Evolutionary conservation across 2,329 filamentous ascomycete genomes (phyloP).

Genomic region (Neurospora sp.): DNA sequence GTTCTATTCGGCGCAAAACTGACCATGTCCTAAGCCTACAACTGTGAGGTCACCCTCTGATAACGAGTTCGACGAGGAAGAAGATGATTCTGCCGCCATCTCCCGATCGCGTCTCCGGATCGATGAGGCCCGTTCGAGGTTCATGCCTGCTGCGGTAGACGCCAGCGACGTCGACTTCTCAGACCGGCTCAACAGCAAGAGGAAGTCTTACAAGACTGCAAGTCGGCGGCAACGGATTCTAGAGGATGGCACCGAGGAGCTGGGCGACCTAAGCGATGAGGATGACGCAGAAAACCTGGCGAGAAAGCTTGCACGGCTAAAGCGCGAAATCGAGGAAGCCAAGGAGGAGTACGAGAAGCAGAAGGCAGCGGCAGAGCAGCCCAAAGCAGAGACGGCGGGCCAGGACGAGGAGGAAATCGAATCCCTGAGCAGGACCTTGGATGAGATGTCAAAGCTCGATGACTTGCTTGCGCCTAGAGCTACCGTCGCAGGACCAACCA

Average conservation of each 20-base stretch:
- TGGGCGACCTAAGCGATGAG: slow-evolving; percentile 67
- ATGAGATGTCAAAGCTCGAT: slow-evolving; percentile 45
- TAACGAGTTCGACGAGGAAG: slow-evolving; percentile 52
- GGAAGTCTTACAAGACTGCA: slow-evolving; percentile 73
- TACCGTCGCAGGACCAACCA: slow-evolving; percentile 16
- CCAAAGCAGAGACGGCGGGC: slow-evolving; percentile 29
- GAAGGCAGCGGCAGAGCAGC: slow-evolving; percentile 34
- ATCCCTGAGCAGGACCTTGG: slow-evolving; percentile 62
- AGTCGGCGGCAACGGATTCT: slow-evolving; percentile 54
- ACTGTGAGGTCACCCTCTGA: slow-evolving; percentile 49
- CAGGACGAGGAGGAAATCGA: slow-evolving; percentile 45
- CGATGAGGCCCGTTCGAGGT: slow-evolving; percentile 69
- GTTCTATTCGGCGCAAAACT: slow-evolving; percentile 9
- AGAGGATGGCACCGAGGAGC: slow-evolving; percentile 54
- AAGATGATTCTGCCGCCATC: slow-evolving; percentile 57
- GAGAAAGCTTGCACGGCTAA: slow-evolving; percentile 70
- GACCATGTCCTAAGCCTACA: slow-evolving; percentile 34
- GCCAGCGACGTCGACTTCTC: slow-evolving; percentile 78
- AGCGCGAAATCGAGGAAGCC: slow-evolving; percentile 70
- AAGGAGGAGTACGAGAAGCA: slow-evolving; percentile 52
- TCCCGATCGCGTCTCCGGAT: slow-evolving; percentile 68
- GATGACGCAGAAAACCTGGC: slow-evolving; percentile 65
- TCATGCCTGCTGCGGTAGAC: slow-evolving; percentile 66
- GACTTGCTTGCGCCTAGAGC: slow-evolving; percentile 17
- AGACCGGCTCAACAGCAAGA: slow-evolving; percentile 73